Conservation (phyloP, 495 filamentous ascomycete genomes). For the Xylaria flabelliformis region DNA sequence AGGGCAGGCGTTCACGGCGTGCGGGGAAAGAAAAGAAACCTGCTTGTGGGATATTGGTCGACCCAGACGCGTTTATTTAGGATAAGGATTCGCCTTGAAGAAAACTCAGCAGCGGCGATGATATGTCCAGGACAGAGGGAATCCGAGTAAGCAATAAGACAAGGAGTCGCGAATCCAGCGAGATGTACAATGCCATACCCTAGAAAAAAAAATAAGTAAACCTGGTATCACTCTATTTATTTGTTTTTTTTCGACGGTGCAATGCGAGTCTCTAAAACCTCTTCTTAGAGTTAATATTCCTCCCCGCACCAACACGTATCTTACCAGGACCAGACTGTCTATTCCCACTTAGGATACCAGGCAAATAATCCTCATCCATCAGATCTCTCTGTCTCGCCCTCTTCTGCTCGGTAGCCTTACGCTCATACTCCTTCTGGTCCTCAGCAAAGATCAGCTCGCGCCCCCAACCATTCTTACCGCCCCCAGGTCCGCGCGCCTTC, state of each 20-base stretch:
- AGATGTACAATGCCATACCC: neutral
- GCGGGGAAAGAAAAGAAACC: neutral
- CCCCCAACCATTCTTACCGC: conserved; percentile 89
- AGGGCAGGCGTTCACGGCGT: conserved; percentile 26
- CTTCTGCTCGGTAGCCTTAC: conserved; percentile 65
- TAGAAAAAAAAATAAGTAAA: conserved; percentile 5
- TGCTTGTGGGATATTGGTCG: neutral
- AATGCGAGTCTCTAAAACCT: conserved; percentile 39
- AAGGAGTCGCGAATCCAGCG: neutral
- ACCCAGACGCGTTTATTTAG: neutral
- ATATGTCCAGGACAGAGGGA: neutral
- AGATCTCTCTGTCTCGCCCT: conserved; percentile 77
- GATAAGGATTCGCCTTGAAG: neutral
- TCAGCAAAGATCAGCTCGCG: conserved; percentile 80
- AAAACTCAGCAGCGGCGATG: neutral
- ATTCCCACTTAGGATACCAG: conserved; percentile 83
- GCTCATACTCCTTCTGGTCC: conserved; percentile 92
- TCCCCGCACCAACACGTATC: conserved; percentile 83
- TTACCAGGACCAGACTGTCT: conserved; percentile 64
- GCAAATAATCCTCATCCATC: conserved; percentile 95
- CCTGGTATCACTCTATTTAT: conserved; percentile 29
- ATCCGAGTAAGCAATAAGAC: neutral
- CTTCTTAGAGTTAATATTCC: conserved; percentile 85
- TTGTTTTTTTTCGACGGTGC: too few species aligned
- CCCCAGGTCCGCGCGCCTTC: conserved; percentile 67